Conservation (phyloP, 371 early-diverging fungal genomes). For the Mucor mucedo region DNA sequence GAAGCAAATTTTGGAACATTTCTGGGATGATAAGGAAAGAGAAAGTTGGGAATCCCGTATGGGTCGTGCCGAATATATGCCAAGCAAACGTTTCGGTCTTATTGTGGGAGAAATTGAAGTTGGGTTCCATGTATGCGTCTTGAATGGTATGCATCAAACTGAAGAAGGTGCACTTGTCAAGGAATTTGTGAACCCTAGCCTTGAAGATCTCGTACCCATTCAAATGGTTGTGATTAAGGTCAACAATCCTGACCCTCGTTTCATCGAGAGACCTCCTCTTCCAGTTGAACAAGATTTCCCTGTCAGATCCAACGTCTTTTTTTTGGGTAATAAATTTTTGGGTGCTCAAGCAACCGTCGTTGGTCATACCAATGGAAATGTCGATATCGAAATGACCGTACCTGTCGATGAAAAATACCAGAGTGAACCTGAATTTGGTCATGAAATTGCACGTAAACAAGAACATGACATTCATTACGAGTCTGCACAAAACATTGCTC, state of each 20-base stretch:
- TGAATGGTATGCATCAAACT: conserved; percentile 75
- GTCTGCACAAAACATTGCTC: conserved; percentile 72
- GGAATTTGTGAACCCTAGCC: conserved; percentile 74
- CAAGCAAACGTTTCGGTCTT: conserved; percentile 67
- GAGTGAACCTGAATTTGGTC: conserved; percentile 63
- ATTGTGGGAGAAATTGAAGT: conserved; percentile 74
- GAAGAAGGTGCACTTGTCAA: conserved; percentile 86
- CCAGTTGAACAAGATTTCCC: conserved; percentile 73
- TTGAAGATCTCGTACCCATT: conserved; percentile 68
- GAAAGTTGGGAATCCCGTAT: conserved; percentile 61
- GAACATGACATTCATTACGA: conserved; percentile 53
- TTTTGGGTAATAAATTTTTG: conserved; percentile 67
- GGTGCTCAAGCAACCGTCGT: conserved; percentile 79
- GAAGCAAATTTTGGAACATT: conserved; percentile 50
- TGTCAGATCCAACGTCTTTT: conserved; percentile 68
- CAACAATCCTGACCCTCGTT: conserved; percentile 76
- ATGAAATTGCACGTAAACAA: conserved; percentile 52
- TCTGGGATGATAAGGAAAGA: conserved; percentile 53
- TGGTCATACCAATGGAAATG: conserved; percentile 54
- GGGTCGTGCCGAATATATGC: conserved; percentile 61
- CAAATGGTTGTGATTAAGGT: conserved; percentile 71
- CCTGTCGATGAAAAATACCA: conserved; percentile 33
- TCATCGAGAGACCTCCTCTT: conserved; percentile 58
- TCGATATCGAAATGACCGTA: conserved; percentile 59
- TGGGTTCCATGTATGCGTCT: conserved; percentile 68